Percentiles rank a stretch among this genome's conserved stretches.
phyloP scores from a whole-genome alignment of 23 red algal genomes.

The Gracilariopsis chorda region DNA sequence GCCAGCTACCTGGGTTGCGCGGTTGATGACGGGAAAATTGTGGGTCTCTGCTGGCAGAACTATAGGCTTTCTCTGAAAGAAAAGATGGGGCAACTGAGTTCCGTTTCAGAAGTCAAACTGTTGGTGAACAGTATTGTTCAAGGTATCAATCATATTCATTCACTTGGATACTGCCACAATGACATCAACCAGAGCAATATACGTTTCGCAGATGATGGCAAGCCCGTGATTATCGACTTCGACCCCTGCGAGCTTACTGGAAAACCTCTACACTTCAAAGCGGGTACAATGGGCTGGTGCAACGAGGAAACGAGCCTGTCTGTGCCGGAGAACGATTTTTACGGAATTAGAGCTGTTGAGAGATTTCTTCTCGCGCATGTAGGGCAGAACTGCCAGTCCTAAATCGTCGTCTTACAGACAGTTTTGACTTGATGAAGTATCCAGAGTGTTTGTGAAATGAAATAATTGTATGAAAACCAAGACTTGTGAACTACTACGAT shows the following conservation, averaged over 20 bases:
- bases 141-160: slow-evolving; percentile 11
- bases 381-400: neutral
- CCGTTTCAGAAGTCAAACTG: neutral
- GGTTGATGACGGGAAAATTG: neutral
- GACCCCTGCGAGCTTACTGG: slow-evolving; percentile 13
- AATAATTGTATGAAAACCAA: too few species aligned
- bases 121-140: neutral
- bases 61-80: neutral
- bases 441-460: too few species aligned
- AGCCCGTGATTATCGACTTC: slow-evolving; percentile 14
- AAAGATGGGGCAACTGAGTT: neutral
- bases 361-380: neutral
- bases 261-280: neutral
- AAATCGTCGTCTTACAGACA: too few species aligned
- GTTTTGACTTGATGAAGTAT: too few species aligned
- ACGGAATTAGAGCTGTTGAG: neutral
- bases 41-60: slow-evolving; percentile 5
- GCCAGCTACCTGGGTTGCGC: neutral
- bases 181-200: slow-evolving; percentile 23
- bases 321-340: neutral
- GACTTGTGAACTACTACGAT: too few species aligned
- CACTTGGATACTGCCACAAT: slow-evolving; percentile 29
- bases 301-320: neutral
- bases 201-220: neutral
- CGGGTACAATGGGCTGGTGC: neutral